phyloP scores from a whole-genome alignment of 345 rosid species.

The Syzygium aqueum region DNA sequence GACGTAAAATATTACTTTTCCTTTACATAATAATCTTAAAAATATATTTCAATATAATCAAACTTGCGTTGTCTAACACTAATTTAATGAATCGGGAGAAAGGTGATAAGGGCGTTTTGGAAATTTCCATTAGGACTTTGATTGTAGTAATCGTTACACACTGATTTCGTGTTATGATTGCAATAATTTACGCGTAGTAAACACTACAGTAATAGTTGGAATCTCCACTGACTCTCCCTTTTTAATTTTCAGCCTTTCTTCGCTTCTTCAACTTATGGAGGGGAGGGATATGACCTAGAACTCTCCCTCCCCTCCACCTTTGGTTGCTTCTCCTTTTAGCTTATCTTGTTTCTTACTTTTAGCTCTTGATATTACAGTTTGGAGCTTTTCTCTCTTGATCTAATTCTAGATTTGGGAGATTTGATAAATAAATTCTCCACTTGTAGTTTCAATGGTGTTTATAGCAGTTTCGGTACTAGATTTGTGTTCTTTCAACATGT shows the following conservation, averaged over 20 bases:
- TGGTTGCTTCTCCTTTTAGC: neutral
- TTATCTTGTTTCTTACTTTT: rapidly evolving
- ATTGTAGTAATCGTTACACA: rapidly evolving
- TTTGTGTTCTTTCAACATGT: too few relatives aligned
- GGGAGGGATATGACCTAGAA: too few relatives aligned
- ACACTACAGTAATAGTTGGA: neutral
- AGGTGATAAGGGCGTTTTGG: neutral
- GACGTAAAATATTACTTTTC: neutral
- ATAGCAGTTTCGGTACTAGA: rapidly evolving
- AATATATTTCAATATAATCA: neutral
- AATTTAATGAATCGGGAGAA: neutral
- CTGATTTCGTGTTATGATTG: neutral
- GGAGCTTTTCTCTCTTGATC: too few relatives aligned
- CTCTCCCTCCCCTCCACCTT: neutral
- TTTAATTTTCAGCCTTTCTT: too few relatives aligned
- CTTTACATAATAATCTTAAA: neutral
- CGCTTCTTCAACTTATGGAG: too few relatives aligned
- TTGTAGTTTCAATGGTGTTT: neutral
- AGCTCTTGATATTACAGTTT: neutral
- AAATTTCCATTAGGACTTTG: neutral
- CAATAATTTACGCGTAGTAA: rapidly evolving
- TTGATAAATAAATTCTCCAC: rapidly evolving
- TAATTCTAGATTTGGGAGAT: neutral
- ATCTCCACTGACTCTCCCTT: neutral
- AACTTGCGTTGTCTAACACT: neutral